phyloP scores from a whole-genome alignment of 805 yeast species.

The Blastobotrys muscicola region DNA sequence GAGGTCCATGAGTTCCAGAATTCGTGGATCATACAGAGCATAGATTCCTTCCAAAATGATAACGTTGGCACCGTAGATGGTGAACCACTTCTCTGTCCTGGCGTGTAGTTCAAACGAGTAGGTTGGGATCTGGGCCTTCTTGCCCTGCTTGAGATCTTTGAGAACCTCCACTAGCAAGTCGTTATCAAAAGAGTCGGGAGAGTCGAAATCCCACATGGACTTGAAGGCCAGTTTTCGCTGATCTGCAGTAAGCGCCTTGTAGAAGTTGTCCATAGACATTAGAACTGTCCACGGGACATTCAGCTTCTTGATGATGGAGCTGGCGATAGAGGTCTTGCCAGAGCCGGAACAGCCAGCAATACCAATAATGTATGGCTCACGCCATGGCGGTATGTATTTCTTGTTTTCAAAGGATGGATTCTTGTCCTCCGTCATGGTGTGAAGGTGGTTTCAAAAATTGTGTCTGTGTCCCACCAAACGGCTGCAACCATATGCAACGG shows the following conservation, averaged over 20 bases:
- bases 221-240: conserved; percentile 55
- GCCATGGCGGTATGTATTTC: conserved; percentile 77
- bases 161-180: conserved; percentile 61
- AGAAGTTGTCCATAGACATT: conserved; percentile 83
- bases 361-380: conserved; percentile 78
- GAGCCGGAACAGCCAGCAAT: conserved; percentile 82
- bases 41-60: conserved; percentile 88
- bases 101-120: conserved; percentile 57
- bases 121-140: conserved; percentile 53
- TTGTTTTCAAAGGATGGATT: conserved; percentile 10
- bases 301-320: conserved; percentile 62
- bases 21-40: conserved; percentile 61
- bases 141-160: conserved; percentile 58
- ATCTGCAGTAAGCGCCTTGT: conserved; percentile 59
- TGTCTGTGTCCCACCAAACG: too few relatives aligned
- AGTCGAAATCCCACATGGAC: conserved; percentile 74
- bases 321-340: conserved; percentile 89
- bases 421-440: not conserved
- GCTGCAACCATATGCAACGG: too few relatives aligned
- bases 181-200: conserved; percentile 75
- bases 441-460: too few relatives aligned
- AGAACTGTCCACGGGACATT: conserved; percentile 87
- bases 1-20: conserved; percentile 69
- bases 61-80: conserved; percentile 89
- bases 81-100: conserved; percentile 54